Base-by-base conservation (phyloP, 305 asterid species). In the Nicotiana rustica region DNA sequence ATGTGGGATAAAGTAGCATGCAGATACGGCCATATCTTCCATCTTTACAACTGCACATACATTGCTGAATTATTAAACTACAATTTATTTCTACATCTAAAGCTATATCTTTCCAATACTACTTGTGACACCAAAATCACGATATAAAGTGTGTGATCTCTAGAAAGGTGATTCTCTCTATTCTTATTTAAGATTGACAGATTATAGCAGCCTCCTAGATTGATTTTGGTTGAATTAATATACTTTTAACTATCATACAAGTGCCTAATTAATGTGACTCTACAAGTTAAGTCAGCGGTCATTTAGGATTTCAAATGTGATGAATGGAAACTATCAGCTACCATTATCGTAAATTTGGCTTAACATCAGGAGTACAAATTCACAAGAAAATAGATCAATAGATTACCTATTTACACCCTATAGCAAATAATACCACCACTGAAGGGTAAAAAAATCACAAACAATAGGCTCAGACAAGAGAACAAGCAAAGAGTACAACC, bases 401-500 rank as follows among this genome's bases (percentile, higher is more conserved):
- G 78, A 44, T 35, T 71, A 71, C 36, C 60, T 44, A 18, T 41
- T 71, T 38, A 69, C 77, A 69, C 33, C 57, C 35, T 71, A 44
- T 18, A 41, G 78, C 33, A 71, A 18, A 71, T 44, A 44, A 19
- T 70, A 71, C n/a, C 35, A 71, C 78, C 12, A 0, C n/a, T 19
- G 12, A 70, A 49, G 57, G 59, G 36, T 70, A 56, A 70, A 9
- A 41, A 70, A 18, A 44, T 44, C 33, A 19, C 36, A 25, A 71
- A 10, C 60, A 13, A 71, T 41, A 3, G 36, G 78, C 47, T 70
- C 59, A 41, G 59, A 70, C 78, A 70, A 33, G 35, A 21, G 33
- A 41, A 44, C 78, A 38, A 70, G 36, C 59, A 70, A 41, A 70
- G 59, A 41, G 36, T 70, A 19, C 35, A 41, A 18, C 78, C 78